Conservation (phyloP, 1,139 yeast genomes). For the Taphrina deformans region DNA sequence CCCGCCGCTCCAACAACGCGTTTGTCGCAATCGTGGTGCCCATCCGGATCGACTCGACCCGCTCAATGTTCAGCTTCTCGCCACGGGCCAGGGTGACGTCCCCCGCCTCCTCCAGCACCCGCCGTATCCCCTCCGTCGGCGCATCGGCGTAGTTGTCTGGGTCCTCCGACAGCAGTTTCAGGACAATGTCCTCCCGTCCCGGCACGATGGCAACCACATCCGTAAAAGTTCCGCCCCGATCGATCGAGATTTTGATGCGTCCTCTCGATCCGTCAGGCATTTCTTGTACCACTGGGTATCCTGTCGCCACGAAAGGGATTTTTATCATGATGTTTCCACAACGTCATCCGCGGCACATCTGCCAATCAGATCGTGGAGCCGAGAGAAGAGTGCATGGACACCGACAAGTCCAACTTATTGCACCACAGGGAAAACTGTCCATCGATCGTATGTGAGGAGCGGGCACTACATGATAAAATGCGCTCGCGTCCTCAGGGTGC, state of each 20-base stretch:
- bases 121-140: conserved; percentile 83
- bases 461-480: background rate
- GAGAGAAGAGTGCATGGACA: too few relatives aligned
- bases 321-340: too few relatives aligned
- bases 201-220: conserved; percentile 61
- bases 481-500: conserved; percentile 1
- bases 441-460: too few relatives aligned
- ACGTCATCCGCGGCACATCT: too few relatives aligned
- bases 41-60: conserved; percentile 63
- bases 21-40: conserved; percentile 83
- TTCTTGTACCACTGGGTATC: too few relatives aligned
- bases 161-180: conserved; percentile 80
- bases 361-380: conserved; percentile 1
- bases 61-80: conserved; percentile 51
- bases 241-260: conserved; percentile 42
- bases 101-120: conserved; percentile 57
- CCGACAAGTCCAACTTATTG: too few relatives aligned
- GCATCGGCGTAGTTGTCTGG: conserved; percentile 85
- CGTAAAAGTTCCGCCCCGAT: conserved; percentile 74
- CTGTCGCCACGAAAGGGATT: too few relatives aligned
- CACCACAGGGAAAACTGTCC: too few relatives aligned
- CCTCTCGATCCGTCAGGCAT: background rate
- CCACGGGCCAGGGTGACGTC: conserved; percentile 43
- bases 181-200: conserved; percentile 54
- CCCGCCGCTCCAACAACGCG: conserved; percentile 68